These are phyloP conservation scores for Diaporthe longicolla DNA, from an alignment of 2,329 filamentous ascomycete genomes.

Conservation along the genomic window DNA sequence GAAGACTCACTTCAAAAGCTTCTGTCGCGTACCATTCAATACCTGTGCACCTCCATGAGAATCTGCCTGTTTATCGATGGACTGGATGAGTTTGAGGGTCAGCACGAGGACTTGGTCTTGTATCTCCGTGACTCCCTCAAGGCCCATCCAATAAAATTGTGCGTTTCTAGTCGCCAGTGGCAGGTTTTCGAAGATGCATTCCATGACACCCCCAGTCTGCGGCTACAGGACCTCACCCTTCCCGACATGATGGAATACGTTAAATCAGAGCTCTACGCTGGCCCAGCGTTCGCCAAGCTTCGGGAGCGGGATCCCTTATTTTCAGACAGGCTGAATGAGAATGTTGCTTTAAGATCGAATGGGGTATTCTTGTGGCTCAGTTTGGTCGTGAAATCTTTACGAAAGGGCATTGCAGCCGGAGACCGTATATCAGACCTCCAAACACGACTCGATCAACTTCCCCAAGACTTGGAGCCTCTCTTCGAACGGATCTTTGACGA, in stretches of 20 bases:
- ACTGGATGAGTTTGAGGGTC: not conserved
- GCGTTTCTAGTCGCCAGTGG: slow-evolving; percentile 8
- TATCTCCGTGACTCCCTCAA: not conserved
- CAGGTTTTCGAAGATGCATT: not conserved
- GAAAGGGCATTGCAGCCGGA: not conserved
- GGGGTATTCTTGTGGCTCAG: not conserved
- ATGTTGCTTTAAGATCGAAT: not conserved
- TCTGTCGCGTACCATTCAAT: not conserved
- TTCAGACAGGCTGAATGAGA: not conserved
- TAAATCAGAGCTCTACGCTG: not conserved
- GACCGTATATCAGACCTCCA: not conserved
- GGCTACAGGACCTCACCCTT: not conserved
- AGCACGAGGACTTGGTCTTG: not conserved
- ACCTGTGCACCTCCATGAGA: not conserved
- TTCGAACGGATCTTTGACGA: not conserved
- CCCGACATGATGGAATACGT: not conserved
- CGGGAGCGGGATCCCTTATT: not conserved
- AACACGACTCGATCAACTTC: not conserved
- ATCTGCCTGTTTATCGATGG: slow-evolving; percentile 12
- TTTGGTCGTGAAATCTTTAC: not conserved
- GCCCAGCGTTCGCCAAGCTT: not conserved
- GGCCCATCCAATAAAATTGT: not conserved
- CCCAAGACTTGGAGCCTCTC: not conserved
- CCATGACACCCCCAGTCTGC: not conserved
- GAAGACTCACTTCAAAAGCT: not conserved